Percentiles rank a stretch among this genome's conserved stretches.
These are phyloP conservation scores for Trichoderma brevicompactum DNA, from an alignment of 2,329 filamentous ascomycete genomes.

Conservation along the genomic window DNA sequence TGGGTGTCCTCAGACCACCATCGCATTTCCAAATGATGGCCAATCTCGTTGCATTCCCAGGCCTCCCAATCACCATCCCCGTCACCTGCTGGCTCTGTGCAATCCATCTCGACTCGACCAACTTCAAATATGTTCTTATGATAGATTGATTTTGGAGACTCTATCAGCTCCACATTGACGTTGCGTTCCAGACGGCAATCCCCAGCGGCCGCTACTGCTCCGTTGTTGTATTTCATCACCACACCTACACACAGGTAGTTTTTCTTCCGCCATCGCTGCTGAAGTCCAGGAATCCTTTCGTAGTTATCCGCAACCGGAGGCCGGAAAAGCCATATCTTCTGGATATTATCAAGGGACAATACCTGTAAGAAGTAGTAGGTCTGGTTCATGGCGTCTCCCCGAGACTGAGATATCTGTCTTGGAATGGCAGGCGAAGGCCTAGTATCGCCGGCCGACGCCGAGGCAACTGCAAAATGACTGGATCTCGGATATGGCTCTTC, in stretches of 20 bases:
- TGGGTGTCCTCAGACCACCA: not conserved
- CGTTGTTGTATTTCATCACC: slow-evolving; percentile 1
- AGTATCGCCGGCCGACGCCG: not conserved
- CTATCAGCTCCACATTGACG: not conserved
- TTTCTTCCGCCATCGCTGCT: not conserved
- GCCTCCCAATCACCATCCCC: not conserved
- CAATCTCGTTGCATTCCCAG: not conserved
- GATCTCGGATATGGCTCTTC: not conserved
- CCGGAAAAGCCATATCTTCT: slow-evolving; percentile 9
- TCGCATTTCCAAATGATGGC: not conserved
- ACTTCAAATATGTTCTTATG: not conserved
- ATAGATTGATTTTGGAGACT: not conserved
- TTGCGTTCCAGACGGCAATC: not conserved
- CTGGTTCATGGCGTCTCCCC: not conserved
- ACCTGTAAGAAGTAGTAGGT: not conserved
- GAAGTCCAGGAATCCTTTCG: too few relatives aligned
- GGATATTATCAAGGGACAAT: not conserved
- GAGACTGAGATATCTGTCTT: not conserved
- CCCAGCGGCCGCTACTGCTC: not conserved
- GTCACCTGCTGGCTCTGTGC: not conserved
- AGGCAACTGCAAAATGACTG: not conserved
- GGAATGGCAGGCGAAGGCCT: not conserved
- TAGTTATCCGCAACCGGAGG: too few relatives aligned
- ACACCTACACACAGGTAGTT: not conserved
- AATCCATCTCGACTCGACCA: not conserved